Conservation (phyloP, 2,329 filamentous ascomycete species). For the Podosphaera xanthii region DNA sequence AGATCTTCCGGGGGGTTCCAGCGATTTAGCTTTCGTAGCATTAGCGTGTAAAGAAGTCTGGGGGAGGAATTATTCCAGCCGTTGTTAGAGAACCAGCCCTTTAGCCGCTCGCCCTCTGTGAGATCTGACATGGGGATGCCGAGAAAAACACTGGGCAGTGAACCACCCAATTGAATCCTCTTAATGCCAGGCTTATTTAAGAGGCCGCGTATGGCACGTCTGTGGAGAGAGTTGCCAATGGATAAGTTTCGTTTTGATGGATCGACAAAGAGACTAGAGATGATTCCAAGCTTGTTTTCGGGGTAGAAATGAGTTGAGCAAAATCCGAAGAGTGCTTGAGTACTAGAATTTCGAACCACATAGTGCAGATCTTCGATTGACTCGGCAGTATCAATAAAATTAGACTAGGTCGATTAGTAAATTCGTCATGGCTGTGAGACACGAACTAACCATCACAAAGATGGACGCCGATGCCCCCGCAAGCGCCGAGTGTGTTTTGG, state of each 20-base stretch:
- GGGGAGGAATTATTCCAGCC: conserved; percentile 61
- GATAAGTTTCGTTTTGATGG: conserved; percentile 68
- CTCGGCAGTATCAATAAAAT: conserved; percentile 22
- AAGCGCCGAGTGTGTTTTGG: conserved; percentile 39
- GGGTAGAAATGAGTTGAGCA: conserved; percentile 69
- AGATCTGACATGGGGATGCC: conserved; percentile 50
- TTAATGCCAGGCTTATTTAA: conserved; percentile 53
- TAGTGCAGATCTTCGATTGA: conserved; percentile 66
- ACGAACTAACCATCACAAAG: conserved; percentile 40
- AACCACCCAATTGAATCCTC: conserved; percentile 59
- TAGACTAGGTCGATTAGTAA: neutral
- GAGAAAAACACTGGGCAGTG: conserved; percentile 65
- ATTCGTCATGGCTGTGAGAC: neutral
- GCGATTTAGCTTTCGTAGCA: conserved; percentile 32
- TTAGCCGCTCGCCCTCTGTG: conserved; percentile 22
- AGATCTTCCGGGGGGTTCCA: conserved; percentile 41
- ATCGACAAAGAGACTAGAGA: conserved; percentile 78
- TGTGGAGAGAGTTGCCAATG: conserved; percentile 75
- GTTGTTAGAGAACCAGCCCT: conserved; percentile 70
- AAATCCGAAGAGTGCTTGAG: conserved; percentile 75
- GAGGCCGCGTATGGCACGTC: conserved; percentile 57
- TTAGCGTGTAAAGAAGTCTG: conserved; percentile 37
- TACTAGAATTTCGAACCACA: conserved; percentile 84
- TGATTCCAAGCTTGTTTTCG: conserved; percentile 29
- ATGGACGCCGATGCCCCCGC: conserved; percentile 46